These are phyloP conservation scores for Boletus subparvulus DNA, from an alignment of 768 basidiomycete genomes.

Conservation along the genomic window DNA sequence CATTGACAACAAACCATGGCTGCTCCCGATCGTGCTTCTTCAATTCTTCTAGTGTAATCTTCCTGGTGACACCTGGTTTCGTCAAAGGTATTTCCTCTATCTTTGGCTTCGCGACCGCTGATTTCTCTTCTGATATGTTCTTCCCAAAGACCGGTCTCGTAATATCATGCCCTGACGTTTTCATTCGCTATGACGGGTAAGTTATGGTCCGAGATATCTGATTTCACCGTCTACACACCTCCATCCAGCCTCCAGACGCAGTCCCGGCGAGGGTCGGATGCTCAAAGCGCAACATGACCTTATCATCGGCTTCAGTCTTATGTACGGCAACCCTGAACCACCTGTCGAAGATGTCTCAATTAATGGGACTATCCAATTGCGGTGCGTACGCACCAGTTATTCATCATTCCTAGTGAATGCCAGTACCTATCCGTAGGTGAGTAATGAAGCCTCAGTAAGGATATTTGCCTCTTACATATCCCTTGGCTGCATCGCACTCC, in stretches of 20 bases:
- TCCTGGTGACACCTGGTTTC: constrained; percentile 43
- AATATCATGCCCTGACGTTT: constrained; percentile 44
- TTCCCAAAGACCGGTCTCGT: constrained; percentile 40
- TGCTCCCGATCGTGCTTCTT: constrained; percentile 35
- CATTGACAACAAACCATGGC: constrained; percentile 55
- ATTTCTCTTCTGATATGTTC: neutral
- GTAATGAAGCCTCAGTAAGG: neutral
- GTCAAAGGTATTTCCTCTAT: constrained; percentile 39
- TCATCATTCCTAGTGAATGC: constrained; percentile 64
- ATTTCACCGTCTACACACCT: constrained; percentile 26
- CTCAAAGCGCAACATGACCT: constrained; percentile 45
- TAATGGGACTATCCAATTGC: neutral
- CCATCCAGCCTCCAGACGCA: constrained; percentile 60
- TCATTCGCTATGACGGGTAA: constrained; percentile 38
- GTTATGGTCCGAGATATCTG: neutral
- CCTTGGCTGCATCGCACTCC: constrained; percentile 46
- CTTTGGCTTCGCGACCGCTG: neutral
- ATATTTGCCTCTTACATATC: constrained; percentile 43
- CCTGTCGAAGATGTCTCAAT: constrained; percentile 26
- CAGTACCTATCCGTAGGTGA: constrained; percentile 34
- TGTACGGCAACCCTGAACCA: constrained; percentile 59
- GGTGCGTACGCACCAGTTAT: constrained; percentile 36
- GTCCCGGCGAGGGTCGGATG: constrained; percentile 56
- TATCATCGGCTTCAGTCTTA: constrained; percentile 29
- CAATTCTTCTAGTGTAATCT: constrained; percentile 46